Percentiles rank a stretch among this genome's conserved stretches.
Conservation (phyloP, 2,329 filamentous ascomycete genomes). For the Apiospora rasikravindrae region DNA sequence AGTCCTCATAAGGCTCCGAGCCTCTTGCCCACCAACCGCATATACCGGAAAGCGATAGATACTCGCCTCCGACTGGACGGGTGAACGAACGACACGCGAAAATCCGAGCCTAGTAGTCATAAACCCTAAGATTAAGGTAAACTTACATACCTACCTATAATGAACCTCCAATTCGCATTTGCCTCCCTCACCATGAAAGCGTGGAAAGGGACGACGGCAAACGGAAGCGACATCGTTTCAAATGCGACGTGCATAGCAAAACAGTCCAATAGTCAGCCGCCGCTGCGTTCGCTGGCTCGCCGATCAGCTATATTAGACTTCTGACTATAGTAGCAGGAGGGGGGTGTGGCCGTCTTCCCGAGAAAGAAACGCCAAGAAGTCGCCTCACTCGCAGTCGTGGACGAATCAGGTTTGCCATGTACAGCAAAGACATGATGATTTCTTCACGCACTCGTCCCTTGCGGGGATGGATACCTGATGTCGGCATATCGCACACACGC, state of each 20-base stretch:
- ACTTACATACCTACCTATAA: background rate
- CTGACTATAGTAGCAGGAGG: background rate
- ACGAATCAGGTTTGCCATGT: background rate
- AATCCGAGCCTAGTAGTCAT: background rate
- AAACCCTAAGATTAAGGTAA: background rate
- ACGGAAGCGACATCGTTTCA: background rate
- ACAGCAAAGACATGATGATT: background rate
- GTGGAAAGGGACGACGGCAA: background rate
- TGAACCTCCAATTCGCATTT: background rate
- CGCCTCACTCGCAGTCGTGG: background rate
- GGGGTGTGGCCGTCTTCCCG: background rate
- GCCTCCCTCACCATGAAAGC: background rate
- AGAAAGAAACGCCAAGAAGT: background rate
- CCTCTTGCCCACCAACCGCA: no score
- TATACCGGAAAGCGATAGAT: background rate
- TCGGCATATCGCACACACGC: background rate
- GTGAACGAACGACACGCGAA: background rate
- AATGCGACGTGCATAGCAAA: background rate
- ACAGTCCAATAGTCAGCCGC: background rate
- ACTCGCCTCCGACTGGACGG: background rate
- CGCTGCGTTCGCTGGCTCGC: background rate
- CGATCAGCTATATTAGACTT: constrained; percentile 17
- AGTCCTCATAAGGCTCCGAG: background rate
- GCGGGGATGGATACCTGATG: background rate
- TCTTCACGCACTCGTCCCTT: background rate